phyloP scores from a whole-genome alignment of 495 filamentous ascomycete genomes.

The Talaromyces ruber region DNA sequence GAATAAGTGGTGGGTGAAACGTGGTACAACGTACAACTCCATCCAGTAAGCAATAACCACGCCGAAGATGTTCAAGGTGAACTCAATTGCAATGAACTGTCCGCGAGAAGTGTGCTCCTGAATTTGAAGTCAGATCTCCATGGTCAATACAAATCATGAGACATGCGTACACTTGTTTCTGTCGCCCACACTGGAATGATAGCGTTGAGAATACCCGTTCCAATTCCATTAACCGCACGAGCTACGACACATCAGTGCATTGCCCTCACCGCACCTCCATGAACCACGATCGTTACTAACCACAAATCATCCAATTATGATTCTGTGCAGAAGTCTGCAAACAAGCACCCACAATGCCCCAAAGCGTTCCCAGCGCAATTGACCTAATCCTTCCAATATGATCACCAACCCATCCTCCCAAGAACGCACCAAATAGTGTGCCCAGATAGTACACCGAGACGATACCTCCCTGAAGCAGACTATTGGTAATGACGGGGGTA shows the following conservation, averaged over 20 bases:
- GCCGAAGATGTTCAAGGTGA: constrained; percentile 66
- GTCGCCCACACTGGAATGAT: constrained; percentile 68
- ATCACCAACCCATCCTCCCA: constrained; percentile 49
- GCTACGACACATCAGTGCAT: constrained; percentile 25
- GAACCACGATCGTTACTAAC: constrained; percentile 20
- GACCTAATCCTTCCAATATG: constrained; percentile 50
- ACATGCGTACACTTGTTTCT: constrained; percentile 39
- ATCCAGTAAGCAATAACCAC: constrained; percentile 69
- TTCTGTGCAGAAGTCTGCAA: constrained; percentile 58
- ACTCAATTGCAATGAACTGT: constrained; percentile 64
- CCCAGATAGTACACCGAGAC: constrained; percentile 66
- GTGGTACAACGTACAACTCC: constrained; percentile 43
- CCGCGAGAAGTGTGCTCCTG: constrained; percentile 56
- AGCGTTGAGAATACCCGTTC: constrained; percentile 65
- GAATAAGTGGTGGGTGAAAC: neutral
- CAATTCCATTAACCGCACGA: constrained; percentile 57
- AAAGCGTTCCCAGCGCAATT: constrained; percentile 52
- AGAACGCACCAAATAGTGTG: constrained; percentile 60
- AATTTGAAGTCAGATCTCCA: neutral
- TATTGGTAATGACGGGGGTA: constrained; percentile 48
- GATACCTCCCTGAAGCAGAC: constrained; percentile 59
- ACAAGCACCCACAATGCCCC: constrained; percentile 50
- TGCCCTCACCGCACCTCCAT: neutral
- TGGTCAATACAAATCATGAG: neutral
- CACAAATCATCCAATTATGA: constrained; percentile 62